Evolutionary conservation across 345 rosid species (phyloP), one percentile per base, ranked within the genome.

Genomic region (Sisymbrium altissimum): DNA sequence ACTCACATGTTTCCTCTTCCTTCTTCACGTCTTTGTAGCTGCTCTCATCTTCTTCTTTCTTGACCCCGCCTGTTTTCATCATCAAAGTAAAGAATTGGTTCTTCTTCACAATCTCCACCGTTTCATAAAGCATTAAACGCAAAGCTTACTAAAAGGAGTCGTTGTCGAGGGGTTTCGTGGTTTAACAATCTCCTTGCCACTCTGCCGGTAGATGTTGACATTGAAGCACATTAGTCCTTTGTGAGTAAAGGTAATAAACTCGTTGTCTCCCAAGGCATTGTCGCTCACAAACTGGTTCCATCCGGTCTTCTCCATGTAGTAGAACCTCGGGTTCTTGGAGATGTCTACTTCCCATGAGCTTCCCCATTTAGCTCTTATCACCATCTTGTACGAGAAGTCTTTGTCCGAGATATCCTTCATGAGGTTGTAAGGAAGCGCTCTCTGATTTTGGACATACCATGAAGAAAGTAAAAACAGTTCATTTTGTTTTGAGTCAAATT

Each of bases 231-330:
- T 76, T 5, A 39, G 58, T 1, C 75, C 66, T 13, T 8, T 38
- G 60, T 64, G 75, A 54, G 36, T 76, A 49, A 76, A 76, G 9
- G 75, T 55, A 0, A 70, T 0, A n/a, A 76, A 70, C 60, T 76
- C 80, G 46, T 70, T 15, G 15, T 41, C 23, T 56, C 80, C 80
- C 45, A 77, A 56, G 0, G 19, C 52, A 21, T 77, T 77, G 40
- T 77, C 80, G 9, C 38, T 77, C 44, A 77, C 66, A 21, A 77
- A 77, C 62, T 64, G 25, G 43, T 70, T 54, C 80, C 80, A 77
- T 17, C 80, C 76, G 49, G 21, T 33, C 69, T 38, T 77, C 72
- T 70, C 75, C 50, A 77, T 48, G 46, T 70, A 77, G 59, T 63
- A 64, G 10, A 38, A 63, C 14, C 61, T 64, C 2, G 53, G 11